These are phyloP conservation scores for Colletotrichum acutatum DNA, from an alignment of 2,329 filamentous ascomycete genomes.

Conservation along the genomic window DNA sequence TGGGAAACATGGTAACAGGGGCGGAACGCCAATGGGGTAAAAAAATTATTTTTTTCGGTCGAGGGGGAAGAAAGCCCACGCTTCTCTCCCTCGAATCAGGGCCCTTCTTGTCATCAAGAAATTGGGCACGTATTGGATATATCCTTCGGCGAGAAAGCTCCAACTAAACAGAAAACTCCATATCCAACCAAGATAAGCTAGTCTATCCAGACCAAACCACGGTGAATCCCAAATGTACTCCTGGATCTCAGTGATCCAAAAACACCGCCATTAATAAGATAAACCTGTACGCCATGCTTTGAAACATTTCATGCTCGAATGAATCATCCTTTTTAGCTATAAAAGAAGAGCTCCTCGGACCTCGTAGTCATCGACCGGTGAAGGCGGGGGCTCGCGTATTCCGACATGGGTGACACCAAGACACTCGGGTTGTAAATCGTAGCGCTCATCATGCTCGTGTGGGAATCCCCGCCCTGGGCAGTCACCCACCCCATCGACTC, in stretches of 20 bases:
- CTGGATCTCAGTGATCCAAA: neutral
- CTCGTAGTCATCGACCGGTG: constrained; percentile 51
- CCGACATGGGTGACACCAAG: constrained; percentile 52
- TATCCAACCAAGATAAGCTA: neutral
- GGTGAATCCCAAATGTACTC: neutral
- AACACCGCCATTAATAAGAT: neutral
- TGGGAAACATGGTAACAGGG: neutral
- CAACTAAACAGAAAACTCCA: neutral
- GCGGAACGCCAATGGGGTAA: neutral
- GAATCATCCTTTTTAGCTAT: neutral
- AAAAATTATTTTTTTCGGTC: constrained; percentile 15
- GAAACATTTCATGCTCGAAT: neutral
- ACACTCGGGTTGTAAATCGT: constrained; percentile 23
- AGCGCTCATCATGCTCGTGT: constrained; percentile 28
- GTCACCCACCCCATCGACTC: constrained; percentile 44
- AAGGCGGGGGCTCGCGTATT: constrained; percentile 41
- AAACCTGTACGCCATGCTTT: constrained; percentile 5
- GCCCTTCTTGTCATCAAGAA: neutral
- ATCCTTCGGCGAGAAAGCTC: constrained; percentile 14
- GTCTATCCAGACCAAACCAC: neutral
- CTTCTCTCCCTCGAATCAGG: neutral
- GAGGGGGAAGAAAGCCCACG: neutral
- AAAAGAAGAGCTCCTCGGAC: constrained; percentile 54
- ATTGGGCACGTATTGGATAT: constrained; percentile 22
- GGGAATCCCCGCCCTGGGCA: constrained; percentile 23